A percentile compares a stretch with the other conserved stretches of the same genome.
Conservation (phyloP, 2,329 filamentous ascomycete species). For the Verticillium nonalfalfae region DNA sequence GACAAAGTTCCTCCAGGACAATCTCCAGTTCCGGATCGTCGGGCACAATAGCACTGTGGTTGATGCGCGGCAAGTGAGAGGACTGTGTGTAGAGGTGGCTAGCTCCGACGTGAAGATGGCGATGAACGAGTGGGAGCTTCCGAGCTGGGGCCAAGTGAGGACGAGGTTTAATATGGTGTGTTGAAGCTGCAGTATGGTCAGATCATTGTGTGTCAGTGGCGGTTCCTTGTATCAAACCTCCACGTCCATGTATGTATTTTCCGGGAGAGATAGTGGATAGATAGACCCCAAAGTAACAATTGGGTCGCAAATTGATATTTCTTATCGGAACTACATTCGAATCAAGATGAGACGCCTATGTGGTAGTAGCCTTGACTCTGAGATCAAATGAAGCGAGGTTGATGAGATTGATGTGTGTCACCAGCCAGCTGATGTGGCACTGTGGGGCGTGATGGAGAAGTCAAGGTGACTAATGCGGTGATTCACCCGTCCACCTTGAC, state of each 20-base stretch:
- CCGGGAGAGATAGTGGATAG: not conserved
- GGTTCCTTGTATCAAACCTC: not conserved
- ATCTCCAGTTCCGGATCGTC: conserved; percentile 27
- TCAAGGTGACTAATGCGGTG: not conserved
- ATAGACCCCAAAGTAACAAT: not conserved
- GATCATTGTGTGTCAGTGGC: not conserved
- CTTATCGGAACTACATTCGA: not conserved
- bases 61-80: conserved; percentile 19
- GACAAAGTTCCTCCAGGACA: conserved; percentile 31
- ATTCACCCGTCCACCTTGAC: not conserved
- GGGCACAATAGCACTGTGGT: conserved; percentile 19
- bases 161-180: conserved; percentile 8
- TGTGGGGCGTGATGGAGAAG: too few relatives aligned
- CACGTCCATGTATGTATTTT: not conserved
- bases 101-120: conserved; percentile 30
- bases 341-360: not conserved
- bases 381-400: too few relatives aligned
- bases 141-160: conserved; percentile 25
- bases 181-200: not conserved
- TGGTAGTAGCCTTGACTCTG: too few relatives aligned
- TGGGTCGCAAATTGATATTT: not conserved
- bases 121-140: conserved; percentile 23
- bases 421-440: too few relatives aligned
- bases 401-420: too few relatives aligned
- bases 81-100: conserved; percentile 27